A percentile compares a stretch with the other conserved stretches of the same genome.
Conservation (phyloP, 305 asterid genomes). For the Solanum chacoense region DNA sequence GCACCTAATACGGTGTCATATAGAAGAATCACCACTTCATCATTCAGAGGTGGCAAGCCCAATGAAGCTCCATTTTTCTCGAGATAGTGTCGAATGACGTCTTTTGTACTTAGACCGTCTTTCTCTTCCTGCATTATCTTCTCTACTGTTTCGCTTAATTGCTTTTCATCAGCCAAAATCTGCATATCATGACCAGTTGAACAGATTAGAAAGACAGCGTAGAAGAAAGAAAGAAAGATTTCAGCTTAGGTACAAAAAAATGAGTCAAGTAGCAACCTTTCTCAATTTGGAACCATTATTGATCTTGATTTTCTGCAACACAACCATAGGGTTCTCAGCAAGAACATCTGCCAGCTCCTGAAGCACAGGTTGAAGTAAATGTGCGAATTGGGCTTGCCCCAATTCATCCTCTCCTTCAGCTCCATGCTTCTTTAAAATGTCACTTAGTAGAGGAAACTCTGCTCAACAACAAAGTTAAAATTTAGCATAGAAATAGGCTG, state of each 20-base stretch:
- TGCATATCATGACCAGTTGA: slow-evolving; percentile 14
- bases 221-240: background rate
- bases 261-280: slow-evolving; percentile 26
- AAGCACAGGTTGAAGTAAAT: slow-evolving; percentile 43
- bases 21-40: slow-evolving; percentile 28
- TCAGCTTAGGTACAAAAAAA: background rate
- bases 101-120: slow-evolving; percentile 4
- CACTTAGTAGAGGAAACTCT: slow-evolving; percentile 43
- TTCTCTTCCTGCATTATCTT: slow-evolving; percentile 19
- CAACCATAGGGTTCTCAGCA: slow-evolving; percentile 25
- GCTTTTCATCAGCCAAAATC: slow-evolving; percentile 28
- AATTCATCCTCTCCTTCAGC: slow-evolving; percentile 44
- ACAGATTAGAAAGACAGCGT: background rate
- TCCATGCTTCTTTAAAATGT: slow-evolving; percentile 34
- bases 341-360: slow-evolving; percentile 51
- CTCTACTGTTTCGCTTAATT: slow-evolving; percentile 19
- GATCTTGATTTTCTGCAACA: slow-evolving; percentile 28
- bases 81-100: slow-evolving; percentile 24
- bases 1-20: slow-evolving; percentile 29
- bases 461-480: slow-evolving; percentile 5
- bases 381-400: slow-evolving; percentile 58
- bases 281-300: slow-evolving; percentile 42
- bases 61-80: slow-evolving; percentile 29
- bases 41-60: slow-evolving; percentile 40
- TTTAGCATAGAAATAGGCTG: background rate